Evolutionary conservation across 1,139 yeast species (phyloP).

Genomic region (Geotrichum candidum): DNA sequence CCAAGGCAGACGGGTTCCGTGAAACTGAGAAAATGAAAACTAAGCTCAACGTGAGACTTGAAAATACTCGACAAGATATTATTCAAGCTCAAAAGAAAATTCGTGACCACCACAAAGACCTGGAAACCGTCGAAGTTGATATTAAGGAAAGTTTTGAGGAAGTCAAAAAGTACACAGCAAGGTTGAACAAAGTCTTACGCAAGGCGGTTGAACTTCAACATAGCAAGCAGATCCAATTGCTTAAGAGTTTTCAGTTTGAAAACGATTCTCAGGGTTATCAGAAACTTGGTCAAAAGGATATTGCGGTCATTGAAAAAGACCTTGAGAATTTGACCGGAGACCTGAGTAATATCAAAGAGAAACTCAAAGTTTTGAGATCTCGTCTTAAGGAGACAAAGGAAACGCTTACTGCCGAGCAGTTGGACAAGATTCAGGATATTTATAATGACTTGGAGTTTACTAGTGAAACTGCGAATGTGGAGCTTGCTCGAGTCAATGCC

Average conservation of each 20-base stretch:
- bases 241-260: neutral
- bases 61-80: neutral
- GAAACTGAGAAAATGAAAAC: neutral
- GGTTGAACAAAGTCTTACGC: neutral
- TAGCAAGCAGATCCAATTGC: neutral
- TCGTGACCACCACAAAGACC: neutral
- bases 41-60: neutral
- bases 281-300: slow-evolving; percentile 18
- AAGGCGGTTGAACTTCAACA: neutral
- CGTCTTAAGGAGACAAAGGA: slow-evolving; percentile 7
- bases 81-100: neutral
- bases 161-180: neutral
- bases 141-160: neutral
- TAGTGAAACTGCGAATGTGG: neutral
- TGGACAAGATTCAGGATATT: slow-evolving; percentile 6
- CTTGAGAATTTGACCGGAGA: slow-evolving; percentile 20
- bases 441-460: slow-evolving; percentile 11
- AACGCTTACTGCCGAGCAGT: slow-evolving; percentile 7
- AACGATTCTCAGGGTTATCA: slow-evolving; percentile 8
- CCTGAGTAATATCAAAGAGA: slow-evolving; percentile 19
- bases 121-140: neutral
- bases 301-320: slow-evolving; percentile 21
- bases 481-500: slow-evolving; percentile 4
- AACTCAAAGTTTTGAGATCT: neutral
- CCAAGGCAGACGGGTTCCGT: neutral